Conservation (phyloP, 1,284 basidiomycete species). For the Hypsizygus ulmarius region DNA sequence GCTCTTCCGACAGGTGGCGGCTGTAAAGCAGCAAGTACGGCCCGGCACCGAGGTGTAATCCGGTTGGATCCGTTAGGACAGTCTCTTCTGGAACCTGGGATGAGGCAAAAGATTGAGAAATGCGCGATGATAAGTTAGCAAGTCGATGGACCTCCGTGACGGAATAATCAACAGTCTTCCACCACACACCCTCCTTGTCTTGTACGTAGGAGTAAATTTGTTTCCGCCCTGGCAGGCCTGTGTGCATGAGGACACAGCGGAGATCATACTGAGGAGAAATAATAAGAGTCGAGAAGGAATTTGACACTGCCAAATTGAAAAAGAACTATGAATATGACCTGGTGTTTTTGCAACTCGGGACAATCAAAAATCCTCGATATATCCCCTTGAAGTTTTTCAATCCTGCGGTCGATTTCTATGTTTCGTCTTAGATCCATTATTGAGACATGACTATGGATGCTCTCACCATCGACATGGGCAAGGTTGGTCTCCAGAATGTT, state of each 20-base stretch:
- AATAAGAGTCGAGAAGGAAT: slow-evolving; percentile 1
- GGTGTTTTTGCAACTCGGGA: slow-evolving; percentile 57
- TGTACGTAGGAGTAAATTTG: slow-evolving; percentile 76
- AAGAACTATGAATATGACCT: slow-evolving; percentile 38
- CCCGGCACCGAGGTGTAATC: slow-evolving; percentile 69
- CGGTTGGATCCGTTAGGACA: slow-evolving; percentile 63
- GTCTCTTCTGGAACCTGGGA: slow-evolving; percentile 62
- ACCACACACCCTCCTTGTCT: slow-evolving; percentile 58
- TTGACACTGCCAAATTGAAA: neutral
- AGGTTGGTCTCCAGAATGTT: slow-evolving; percentile 51
- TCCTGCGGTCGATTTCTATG: slow-evolving; percentile 51
- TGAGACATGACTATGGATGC: neutral
- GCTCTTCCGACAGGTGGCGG: slow-evolving; percentile 42
- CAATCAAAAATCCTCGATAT: slow-evolving; percentile 50
- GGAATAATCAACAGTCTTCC: slow-evolving; percentile 73
- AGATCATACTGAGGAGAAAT: slow-evolving; percentile 61
- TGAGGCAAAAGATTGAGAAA: slow-evolving; percentile 1
- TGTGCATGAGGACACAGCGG: slow-evolving; percentile 70
- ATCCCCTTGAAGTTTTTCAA: slow-evolving; percentile 43
- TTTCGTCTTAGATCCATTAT: neutral
- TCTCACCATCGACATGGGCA: slow-evolving; percentile 51
- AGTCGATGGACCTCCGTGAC: slow-evolving; percentile 53
- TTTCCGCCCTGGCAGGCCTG: slow-evolving; percentile 68
- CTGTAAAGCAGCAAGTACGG: slow-evolving; percentile 75
- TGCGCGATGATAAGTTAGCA: neutral